A percentile compares a stretch with the other conserved stretches of the same genome.
These are phyloP conservation scores for Bothia castanella DNA, from an alignment of 1,284 basidiomycete genomes.

Conservation along the genomic window DNA sequence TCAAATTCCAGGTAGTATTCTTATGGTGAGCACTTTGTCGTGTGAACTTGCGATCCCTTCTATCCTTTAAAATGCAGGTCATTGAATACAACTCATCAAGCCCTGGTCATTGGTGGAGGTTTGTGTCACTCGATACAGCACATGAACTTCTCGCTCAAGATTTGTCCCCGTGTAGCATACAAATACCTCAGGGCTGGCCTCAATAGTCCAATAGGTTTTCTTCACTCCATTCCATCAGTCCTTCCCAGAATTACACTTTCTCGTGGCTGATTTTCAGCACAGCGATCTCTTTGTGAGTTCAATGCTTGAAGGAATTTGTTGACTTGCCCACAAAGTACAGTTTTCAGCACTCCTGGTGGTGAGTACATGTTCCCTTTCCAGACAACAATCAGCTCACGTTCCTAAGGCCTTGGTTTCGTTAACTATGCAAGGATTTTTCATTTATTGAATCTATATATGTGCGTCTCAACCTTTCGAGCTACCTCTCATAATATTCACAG, in stretches of 20 bases:
- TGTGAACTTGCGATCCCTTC: no score
- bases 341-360: background rate
- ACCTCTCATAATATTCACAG: background rate
- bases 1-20: no score
- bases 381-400: background rate
- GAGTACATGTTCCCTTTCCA: background rate
- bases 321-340: background rate
- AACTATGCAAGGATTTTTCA: slow-evolving; percentile 15
- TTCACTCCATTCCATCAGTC: background rate
- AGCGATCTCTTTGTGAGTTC: slow-evolving; percentile 6
- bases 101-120: background rate
- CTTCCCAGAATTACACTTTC: background rate
- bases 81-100: slow-evolving; percentile 2
- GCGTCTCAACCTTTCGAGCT: background rate
- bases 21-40: no score
- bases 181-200: background rate
- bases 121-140: background rate
- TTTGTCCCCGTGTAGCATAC: background rate
- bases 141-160: background rate
- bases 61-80: background rate
- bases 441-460: slow-evolving; percentile 17
- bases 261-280: background rate
- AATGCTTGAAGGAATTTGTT: background rate
- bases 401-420: slow-evolving; percentile 8
- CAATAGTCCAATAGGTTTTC: background rate